Conservation (phyloP, 148 eudicot genomes). For the Silene conica region DNA sequence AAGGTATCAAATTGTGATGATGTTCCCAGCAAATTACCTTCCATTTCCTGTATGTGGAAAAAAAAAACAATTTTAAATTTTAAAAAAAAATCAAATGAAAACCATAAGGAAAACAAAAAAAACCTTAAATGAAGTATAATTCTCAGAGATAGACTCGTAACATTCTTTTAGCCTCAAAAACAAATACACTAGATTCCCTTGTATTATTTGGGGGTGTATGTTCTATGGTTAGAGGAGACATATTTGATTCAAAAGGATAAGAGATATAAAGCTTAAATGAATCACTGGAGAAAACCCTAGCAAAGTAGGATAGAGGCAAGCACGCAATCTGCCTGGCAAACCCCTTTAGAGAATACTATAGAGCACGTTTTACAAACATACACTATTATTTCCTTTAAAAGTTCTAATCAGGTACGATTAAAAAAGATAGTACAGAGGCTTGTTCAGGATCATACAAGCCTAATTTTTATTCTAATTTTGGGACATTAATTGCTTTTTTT, state of each 20-base stretch:
- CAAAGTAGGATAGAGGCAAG: not conserved
- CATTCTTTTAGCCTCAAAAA: too few species aligned
- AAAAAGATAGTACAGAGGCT: too few species aligned
- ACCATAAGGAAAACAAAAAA: too few species aligned
- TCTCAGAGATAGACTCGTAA: too few species aligned
- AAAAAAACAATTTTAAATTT: not conserved
- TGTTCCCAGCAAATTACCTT: slow-evolving; percentile 74
- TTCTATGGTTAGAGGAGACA: not conserved
- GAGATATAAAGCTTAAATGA: not conserved
- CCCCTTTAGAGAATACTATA: not conserved
- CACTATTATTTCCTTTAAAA: not conserved
- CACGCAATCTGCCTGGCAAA: not conserved
- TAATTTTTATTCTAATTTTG: too few species aligned
- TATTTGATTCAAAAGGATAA: not conserved
- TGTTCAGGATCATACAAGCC: too few species aligned
- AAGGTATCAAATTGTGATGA: slow-evolving; percentile 89
- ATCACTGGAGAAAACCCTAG: not conserved
- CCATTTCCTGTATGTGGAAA: slow-evolving; percentile 52
- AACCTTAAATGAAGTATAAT: too few species aligned
- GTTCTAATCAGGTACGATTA: too few species aligned
- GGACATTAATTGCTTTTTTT: too few species aligned
- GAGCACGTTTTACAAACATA: not conserved
- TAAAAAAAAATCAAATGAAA: not conserved
- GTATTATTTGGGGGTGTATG: not conserved
- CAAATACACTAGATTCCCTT: not conserved